phyloP scores from a whole-genome alignment of 352 stramenopile genomes.

The Pythium aristosporum region DNA sequence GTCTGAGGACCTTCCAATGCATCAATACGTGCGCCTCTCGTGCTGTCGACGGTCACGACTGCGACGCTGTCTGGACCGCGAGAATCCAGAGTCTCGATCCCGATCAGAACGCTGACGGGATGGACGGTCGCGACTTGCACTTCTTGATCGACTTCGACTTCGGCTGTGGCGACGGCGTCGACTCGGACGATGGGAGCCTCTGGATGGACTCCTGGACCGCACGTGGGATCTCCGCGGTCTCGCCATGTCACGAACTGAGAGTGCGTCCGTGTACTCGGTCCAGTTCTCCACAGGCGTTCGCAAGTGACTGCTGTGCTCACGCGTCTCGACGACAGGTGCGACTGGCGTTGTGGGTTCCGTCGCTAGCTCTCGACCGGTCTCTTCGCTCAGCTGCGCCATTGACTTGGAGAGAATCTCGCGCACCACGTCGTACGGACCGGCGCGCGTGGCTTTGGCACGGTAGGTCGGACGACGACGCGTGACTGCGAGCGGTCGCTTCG shows the following conservation, averaged over 20 bases:
- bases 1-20: not conserved
- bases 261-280: conserved; percentile 33
- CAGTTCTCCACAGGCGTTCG: conserved; percentile 7
- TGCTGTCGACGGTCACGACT: not conserved
- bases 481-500: not conserved
- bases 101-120: not conserved
- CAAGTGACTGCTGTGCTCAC: not conserved
- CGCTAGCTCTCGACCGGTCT: conserved; percentile 37
- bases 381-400: conserved; percentile 55
- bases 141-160: not conserved
- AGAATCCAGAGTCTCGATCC: not conserved
- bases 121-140: conserved; percentile 18
- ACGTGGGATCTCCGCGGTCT: not conserved
- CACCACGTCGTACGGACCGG: conserved; percentile 41
- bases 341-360: not conserved
- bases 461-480: conserved; percentile 64
- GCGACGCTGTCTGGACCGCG: not conserved
- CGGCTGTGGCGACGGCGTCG: not conserved
- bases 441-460: conserved; percentile 37
- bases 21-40: not conserved
- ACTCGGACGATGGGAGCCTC: not conserved
- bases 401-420: conserved; percentile 65
- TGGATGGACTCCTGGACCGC: not conserved
- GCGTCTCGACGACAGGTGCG: not conserved
- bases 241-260: conserved; percentile 40